A percentile compares a stretch with the other conserved stretches of the same genome.
Evolutionary conservation across 2,329 filamentous ascomycete species (phyloP).

Genomic region (Ramularia endophylla): DNA sequence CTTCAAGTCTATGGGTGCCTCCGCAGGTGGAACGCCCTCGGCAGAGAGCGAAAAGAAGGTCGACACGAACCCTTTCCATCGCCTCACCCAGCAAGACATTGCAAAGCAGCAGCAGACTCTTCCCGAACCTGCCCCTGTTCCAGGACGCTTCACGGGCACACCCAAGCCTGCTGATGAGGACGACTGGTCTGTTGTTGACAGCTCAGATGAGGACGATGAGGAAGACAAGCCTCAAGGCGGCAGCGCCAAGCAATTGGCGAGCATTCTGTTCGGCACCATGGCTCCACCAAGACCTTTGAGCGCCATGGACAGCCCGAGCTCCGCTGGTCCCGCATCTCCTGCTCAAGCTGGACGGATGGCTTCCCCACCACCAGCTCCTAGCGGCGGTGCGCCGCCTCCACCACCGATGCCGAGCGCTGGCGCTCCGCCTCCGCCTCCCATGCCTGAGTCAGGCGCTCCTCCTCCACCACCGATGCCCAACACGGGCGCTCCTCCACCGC

Average conservation of each 20-base stretch:
- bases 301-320: conserved; percentile 58
- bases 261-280: conserved; percentile 96
- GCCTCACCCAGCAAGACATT: conserved; percentile 63
- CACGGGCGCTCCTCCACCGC: conserved; percentile 45
- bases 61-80: conserved; percentile 96
- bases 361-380: conserved; percentile 41
- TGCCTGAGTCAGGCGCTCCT: conserved; percentile 38
- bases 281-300: conserved; percentile 83
- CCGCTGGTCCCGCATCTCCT: conserved; percentile 36
- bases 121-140: conserved; percentile 42
- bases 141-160: conserved; percentile 45
- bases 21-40: conserved; percentile 37
- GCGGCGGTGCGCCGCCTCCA: conserved; percentile 42
- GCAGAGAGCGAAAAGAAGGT: conserved; percentile 38
- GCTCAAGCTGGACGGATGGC: conserved; percentile 26
- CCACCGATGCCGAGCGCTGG: conserved; percentile 43
- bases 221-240: conserved; percentile 67
- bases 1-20: conserved; percentile 69
- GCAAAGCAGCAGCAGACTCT: conserved; percentile 43
- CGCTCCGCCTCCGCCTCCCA: conserved; percentile 37
- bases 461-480: conserved; percentile 37
- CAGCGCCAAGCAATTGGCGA: conserved; percentile 85
- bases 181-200: conserved; percentile 78
- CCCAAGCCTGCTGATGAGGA: conserved; percentile 55
- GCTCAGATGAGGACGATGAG: conserved; percentile 70